Evolutionary conservation across 2,329 filamentous ascomycete species (phyloP), one percentile per base, ranked within the genome.

Genomic region (Dichotomopilus funicola): DNA sequence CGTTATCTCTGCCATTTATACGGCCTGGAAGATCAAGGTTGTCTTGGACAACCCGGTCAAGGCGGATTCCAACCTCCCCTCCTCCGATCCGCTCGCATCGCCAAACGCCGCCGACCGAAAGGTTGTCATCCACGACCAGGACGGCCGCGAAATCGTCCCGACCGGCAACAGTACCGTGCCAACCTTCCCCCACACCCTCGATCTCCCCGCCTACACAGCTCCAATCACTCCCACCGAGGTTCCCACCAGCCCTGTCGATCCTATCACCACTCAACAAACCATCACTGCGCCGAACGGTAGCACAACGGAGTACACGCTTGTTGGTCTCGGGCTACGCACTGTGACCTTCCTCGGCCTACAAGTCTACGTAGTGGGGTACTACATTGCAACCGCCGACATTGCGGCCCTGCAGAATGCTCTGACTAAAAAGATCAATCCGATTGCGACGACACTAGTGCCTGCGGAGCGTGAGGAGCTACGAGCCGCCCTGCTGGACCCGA

Each of bases 301-400:
- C 63, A 68, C 54, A 59, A 81, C 70, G 65, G 87, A 96, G 65
- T 97, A 96, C 70, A 91, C 90, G 27, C 79, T 97, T 0, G 80
- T 97, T 6, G 94, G 94, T 0, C 74, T 96, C 5, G 94, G 94
- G 13, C 86, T 95, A 60, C 83, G 94, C 54, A 91, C 87, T 1
- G 94, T 99, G 36, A 95, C 88, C 31, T 96, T 97, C 70, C 74
- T 97, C 45, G 77, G 82, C 49, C 90, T 99, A 45, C 86, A 96
- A 69, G 94, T 99, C 52, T 99, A 99, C 73, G 88, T 97, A 13
- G 88, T 96, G 0, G 94, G 92, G 12, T 83, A 95, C 64, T 99
- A 99, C 73, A 80, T 97, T 33, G 89, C 91, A 33, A 92, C 87
- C 0, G 76, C 85, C 40, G 91, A 96, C 66, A 84, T 99, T 57